Evolutionary conservation across 352 stramenopile genomes (phyloP).

Genomic region (Discostella stelligera): DNA sequence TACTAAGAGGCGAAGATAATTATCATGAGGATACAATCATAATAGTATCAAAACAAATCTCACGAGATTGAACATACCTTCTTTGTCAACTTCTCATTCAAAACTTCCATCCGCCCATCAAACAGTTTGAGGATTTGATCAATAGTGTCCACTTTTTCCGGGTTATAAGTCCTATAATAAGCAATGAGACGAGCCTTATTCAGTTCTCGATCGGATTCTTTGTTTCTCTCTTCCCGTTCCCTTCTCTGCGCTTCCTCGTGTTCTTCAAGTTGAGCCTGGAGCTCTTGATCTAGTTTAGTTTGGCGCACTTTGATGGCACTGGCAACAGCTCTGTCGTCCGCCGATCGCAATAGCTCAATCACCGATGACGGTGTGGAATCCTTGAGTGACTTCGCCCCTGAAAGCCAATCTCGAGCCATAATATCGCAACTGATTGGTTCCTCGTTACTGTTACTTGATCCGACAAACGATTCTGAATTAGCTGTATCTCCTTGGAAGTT

Average conservation of each 20-base stretch:
- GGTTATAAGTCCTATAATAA: conserved; percentile 74
- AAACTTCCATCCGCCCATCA: conserved; percentile 64
- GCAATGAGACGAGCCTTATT: conserved; percentile 65
- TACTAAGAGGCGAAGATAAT: conserved; percentile 29
- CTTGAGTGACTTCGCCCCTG: conserved; percentile 51
- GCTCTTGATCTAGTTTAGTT: conserved; percentile 53
- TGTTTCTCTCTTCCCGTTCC: conserved; percentile 58
- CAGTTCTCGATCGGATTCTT: conserved; percentile 57
- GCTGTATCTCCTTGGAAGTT: conserved; percentile 42
- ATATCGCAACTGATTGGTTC: conserved; percentile 11
- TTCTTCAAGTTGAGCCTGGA: conserved; percentile 58
- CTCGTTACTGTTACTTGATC: conserved; percentile 3
- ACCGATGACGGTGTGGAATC: conserved; percentile 67
- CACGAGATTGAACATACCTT: conserved; percentile 45
- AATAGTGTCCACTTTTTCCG: conserved; percentile 76
- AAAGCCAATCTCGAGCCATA: conserved; percentile 63
- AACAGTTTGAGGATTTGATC: conserved; percentile 70
- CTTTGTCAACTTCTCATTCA: conserved; percentile 74
- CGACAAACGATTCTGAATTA: conserved; percentile 46
- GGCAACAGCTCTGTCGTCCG: conserved; percentile 67
- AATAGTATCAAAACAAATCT: neutral
- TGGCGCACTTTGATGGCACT: conserved; percentile 52
- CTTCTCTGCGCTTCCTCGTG: conserved; percentile 61
- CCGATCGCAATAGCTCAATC: conserved; percentile 48
- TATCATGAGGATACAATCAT: conserved; percentile 3